Conservation (phyloP, 164 flowering plant species). For the Dillenia turbinata region DNA sequence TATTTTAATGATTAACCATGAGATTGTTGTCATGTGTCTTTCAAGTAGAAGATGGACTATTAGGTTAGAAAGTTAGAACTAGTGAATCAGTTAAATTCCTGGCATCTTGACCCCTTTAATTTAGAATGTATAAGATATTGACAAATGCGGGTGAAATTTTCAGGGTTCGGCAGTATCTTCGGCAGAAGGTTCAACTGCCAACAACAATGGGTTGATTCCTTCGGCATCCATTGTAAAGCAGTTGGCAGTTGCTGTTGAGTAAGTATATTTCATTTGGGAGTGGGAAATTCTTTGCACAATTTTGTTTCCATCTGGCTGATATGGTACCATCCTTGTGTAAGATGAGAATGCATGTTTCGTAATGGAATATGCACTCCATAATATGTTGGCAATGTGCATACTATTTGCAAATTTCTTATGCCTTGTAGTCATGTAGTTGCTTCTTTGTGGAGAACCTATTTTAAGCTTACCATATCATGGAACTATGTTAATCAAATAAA, state of each 20-base stretch:
- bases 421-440: too few species aligned
- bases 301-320: not conserved
- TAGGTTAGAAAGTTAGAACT: too few species aligned
- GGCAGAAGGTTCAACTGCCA: constrained; percentile 26
- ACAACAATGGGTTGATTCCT: constrained; percentile 40
- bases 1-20: not conserved
- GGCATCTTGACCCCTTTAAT: not conserved
- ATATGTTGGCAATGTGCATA: too few species aligned
- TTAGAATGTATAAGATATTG: too few species aligned
- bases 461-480: too few species aligned
- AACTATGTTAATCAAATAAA: not conserved
- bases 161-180: constrained; percentile 39
- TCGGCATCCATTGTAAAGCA: constrained; percentile 58
- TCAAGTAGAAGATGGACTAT: not conserved
- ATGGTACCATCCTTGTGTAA: too few species aligned
- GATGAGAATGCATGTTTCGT: too few species aligned
- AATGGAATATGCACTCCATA: too few species aligned
- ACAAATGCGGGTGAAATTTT: constrained; percentile 1
- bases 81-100: not conserved
- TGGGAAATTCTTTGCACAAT: constrained; percentile 4
- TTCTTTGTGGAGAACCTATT: too few species aligned
- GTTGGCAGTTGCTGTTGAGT: constrained; percentile 74
- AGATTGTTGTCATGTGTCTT: not conserved
- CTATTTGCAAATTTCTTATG: too few species aligned
- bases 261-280: constrained; percentile 25